Evolutionary conservation across 345 rosid species (phyloP), one percentile per base, ranked within the genome.

Genomic region (Streptanthus diversifolius): DNA sequence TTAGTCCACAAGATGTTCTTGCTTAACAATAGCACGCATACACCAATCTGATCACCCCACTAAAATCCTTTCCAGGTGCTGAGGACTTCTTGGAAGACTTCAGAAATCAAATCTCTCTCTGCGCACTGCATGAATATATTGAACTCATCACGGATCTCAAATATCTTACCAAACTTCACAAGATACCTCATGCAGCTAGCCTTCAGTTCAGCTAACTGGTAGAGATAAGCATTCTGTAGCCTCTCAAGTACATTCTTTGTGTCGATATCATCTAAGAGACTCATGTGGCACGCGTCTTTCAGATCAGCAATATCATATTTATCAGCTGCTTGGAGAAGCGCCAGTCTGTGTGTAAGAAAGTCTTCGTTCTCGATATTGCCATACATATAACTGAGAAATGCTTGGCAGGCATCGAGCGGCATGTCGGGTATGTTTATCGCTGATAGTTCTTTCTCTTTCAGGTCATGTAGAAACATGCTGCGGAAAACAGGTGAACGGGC

Each of bases 81-180:
- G 1, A 95, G 95, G 44, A 91, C 82, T 81, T 95, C 97, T 33
- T 89, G 82, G 77, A 95, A 95, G 72, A 95, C 77, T 80, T 95
- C 93, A 14, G 92, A 82, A 27, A 95, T 78, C 56, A 95, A 79
- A 25, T 91, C 97, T 81, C 95, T 81, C 30, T 95, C 96, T 3
- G 95, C 95, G 49, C 71, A 79, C 59, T 78, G 91, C 87, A 95
- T 63, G 83, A 91, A 95, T 25, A 78, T 65, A 25, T 75, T 87
- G 70, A 95, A 84, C 54, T 95, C 97, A n/a, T 89, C 95, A 7
- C 75, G 83, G 36, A 95, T 91, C 68, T 95, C 99, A 25, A 66
- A 90, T 80, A 95, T 88, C 82, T 91, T 91, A 51, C 96, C 92
- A 67, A 95, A 95, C 86, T 83, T 95, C 87, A 91, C 93, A 22